These are phyloP conservation scores for Aegle marmelos DNA, from an alignment of 345 rosid genomes.

Conservation along the genomic window DNA sequence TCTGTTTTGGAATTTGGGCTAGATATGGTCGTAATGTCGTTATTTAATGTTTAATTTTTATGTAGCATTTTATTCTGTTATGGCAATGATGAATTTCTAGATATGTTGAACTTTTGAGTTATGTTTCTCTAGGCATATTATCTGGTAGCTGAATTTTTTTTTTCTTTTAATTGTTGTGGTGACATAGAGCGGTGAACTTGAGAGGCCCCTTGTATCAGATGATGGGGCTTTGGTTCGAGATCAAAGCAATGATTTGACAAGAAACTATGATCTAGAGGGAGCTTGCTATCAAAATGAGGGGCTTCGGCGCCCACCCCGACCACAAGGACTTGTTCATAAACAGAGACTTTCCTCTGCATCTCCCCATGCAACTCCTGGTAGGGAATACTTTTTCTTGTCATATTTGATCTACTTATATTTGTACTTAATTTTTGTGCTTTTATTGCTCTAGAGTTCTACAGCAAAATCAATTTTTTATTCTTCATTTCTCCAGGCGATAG, in stretches of 20 bases:
- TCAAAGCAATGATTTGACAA: constrained; percentile 49
- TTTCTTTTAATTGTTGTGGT: background rate
- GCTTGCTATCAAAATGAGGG: constrained; percentile 62
- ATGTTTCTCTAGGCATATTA: background rate
- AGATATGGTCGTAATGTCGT: background rate
- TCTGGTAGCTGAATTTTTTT: background rate
- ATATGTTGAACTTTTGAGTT: background rate
- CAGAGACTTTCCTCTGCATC: constrained; percentile 58
- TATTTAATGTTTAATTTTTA: background rate
- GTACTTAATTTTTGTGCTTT: constrained; percentile 11
- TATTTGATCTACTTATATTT: background rate
- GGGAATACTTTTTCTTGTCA: constrained; percentile 10
- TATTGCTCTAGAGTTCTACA: background rate
- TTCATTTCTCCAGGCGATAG: constrained; percentile 51
- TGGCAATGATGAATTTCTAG: background rate
- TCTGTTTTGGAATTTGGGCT: background rate
- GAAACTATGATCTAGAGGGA: constrained; percentile 70
- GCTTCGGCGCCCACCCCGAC: constrained; percentile 45
- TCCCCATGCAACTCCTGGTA: constrained; percentile 48
- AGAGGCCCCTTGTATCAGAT: constrained; percentile 71
- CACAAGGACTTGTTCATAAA: constrained; percentile 58
- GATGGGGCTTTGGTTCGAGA: constrained; percentile 34
- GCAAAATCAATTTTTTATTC: background rate
- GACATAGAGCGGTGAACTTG: constrained; percentile 55
- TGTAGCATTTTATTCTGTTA: background rate